A percentile compares a stretch with the other conserved stretches of the same genome.
These are phyloP conservation scores for Blumeriella jaapii DNA, from an alignment of 2,329 filamentous ascomycete genomes.

Conservation along the genomic window DNA sequence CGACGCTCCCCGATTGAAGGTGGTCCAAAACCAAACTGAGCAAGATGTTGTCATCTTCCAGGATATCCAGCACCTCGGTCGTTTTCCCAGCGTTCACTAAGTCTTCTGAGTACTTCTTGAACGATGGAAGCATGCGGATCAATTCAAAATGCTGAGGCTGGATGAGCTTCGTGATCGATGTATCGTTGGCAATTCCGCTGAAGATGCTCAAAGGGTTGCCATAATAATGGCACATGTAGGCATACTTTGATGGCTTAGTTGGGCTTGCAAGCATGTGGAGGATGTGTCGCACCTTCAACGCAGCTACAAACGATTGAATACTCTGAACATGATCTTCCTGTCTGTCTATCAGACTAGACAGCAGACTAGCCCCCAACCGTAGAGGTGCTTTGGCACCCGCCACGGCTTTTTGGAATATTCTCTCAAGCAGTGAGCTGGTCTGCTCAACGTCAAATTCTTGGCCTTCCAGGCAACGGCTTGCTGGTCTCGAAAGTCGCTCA, in stretches of 20 bases:
- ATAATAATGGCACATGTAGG: constrained; percentile 80
- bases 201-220: constrained; percentile 64
- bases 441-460: constrained; percentile 69
- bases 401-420: constrained; percentile 55
- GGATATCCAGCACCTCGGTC: constrained; percentile 37
- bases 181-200: constrained; percentile 28
- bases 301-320: constrained; percentile 59
- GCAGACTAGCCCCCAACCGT: constrained; percentile 51
- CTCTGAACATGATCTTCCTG: constrained; percentile 70
- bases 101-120: constrained; percentile 42
- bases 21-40: constrained; percentile 34
- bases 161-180: constrained; percentile 29
- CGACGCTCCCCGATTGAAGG: constrained; percentile 29
- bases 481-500: constrained; percentile 57
- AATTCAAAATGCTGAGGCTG: constrained; percentile 54
- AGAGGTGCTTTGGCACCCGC: constrained; percentile 44
- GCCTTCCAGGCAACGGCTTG: constrained; percentile 55
- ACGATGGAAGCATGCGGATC: constrained; percentile 57
- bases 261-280: not conserved
- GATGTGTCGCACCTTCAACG: constrained; percentile 44
- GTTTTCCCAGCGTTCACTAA: constrained; percentile 34
- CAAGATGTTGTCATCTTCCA: constrained; percentile 44
- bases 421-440: constrained; percentile 59
- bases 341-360: constrained; percentile 53
- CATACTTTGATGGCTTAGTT: constrained; percentile 44